Evolutionary conservation across 2,329 filamentous ascomycete genomes (phyloP).

Genomic region (Colletotrichum brevisporum): DNA sequence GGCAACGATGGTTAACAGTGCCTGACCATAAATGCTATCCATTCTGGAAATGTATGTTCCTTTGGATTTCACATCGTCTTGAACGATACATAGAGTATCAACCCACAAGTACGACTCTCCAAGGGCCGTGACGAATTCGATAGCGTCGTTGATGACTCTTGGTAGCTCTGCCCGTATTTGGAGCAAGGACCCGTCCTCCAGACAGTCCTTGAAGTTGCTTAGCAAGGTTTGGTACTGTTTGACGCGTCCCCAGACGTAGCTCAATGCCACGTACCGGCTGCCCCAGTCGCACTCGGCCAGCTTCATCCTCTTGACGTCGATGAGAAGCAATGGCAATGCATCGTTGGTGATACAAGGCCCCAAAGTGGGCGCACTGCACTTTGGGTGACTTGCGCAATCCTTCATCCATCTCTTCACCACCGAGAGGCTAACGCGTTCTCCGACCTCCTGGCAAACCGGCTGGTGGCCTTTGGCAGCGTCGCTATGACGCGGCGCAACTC

Average conservation of each 20-base stretch:
- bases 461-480: too few relatives aligned
- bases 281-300: background rate
- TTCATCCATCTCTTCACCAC: too few relatives aligned
- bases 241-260: background rate
- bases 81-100: background rate
- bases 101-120: constrained; percentile 2
- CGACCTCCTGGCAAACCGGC: too few relatives aligned
- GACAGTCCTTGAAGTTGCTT: background rate
- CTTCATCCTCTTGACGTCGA: background rate
- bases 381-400: too few relatives aligned
- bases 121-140: background rate
- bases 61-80: background rate
- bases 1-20: background rate
- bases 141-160: background rate
- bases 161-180: background rate
- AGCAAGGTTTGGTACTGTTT: background rate
- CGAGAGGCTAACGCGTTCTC: too few relatives aligned
- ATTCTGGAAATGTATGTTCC: background rate
- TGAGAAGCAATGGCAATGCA: too few relatives aligned
- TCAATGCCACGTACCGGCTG: background rate
- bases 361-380: too few relatives aligned
- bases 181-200: background rate
- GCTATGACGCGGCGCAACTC: too few relatives aligned
- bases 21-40: background rate
- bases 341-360: too few relatives aligned